Percentiles rank a stretch among this genome's conserved stretches.
phyloP scores from a whole-genome alignment of 2,329 filamentous ascomycete genomes.

The Byssothecium circinans region DNA sequence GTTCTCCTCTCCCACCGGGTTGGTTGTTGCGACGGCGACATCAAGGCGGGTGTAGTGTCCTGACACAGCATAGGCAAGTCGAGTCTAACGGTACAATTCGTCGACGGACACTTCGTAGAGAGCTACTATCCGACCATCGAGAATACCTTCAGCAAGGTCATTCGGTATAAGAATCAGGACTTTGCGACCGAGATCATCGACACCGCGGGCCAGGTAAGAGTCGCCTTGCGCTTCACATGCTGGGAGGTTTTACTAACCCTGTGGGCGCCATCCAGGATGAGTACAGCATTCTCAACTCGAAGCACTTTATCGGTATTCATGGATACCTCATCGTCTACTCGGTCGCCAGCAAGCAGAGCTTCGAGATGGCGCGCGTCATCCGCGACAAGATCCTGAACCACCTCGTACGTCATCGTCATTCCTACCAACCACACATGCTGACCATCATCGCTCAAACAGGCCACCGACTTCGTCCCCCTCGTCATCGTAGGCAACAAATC shows the following conservation, averaged over 20 bases:
- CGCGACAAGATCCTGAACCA: conserved; percentile 97
- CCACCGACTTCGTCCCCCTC: conserved; percentile 87
- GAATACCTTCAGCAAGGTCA: conserved; percentile 96
- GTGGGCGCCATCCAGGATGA: conserved; percentile 68
- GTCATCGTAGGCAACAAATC: conserved; percentile 97
- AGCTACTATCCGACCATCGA: conserved; percentile 99
- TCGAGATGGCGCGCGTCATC: conserved; percentile 96
- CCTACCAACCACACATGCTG: background rate
- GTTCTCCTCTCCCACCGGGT: background rate
- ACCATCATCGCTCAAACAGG: conserved; percentile 54
- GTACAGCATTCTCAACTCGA: conserved; percentile 97
- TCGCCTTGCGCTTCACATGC: conserved; percentile 15
- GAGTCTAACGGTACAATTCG: conserved; percentile 93
- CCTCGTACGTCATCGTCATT: conserved; percentile 62
- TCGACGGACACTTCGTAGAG: conserved; percentile 97
- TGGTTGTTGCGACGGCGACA: background rate
- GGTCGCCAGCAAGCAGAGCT: conserved; percentile 89
- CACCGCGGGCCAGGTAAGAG: conserved; percentile 83
- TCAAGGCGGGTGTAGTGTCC: background rate
- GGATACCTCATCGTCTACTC: conserved; percentile 99
- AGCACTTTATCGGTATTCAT: conserved; percentile 98
- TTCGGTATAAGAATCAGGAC: conserved; percentile 89
- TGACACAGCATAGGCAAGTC: conserved; percentile 73
- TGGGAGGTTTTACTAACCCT: conserved; percentile 25
- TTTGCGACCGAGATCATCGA: conserved; percentile 97